phyloP scores from a whole-genome alignment of 768 basidiomycete genomes.

The Serendipita sp. region DNA sequence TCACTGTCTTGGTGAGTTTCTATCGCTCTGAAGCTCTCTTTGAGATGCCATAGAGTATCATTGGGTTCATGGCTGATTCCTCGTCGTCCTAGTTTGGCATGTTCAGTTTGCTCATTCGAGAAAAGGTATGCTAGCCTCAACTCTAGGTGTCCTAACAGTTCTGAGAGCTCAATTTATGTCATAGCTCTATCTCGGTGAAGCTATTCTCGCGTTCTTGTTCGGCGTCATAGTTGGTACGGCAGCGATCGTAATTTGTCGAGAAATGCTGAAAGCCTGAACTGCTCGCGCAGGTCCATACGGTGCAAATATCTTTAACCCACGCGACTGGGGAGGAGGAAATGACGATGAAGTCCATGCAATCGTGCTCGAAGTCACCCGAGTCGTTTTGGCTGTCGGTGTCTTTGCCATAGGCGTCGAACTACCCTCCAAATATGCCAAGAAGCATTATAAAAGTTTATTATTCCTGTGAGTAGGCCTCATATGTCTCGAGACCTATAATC shows the following conservation, averaged over 20 bases:
- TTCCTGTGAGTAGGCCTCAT: constrained; percentile 48
- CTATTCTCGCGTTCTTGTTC: constrained; percentile 86
- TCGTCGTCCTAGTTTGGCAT: constrained; percentile 57
- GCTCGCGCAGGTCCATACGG: constrained; percentile 49
- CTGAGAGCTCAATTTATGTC: neutral
- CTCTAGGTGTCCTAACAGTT: neutral
- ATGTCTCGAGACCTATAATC: constrained; percentile 16
- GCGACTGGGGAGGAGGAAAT: constrained; percentile 40
- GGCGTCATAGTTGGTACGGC: constrained; percentile 59
- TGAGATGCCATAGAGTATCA: neutral
- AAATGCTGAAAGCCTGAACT: constrained; percentile 21
- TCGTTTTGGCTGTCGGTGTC: constrained; percentile 89
- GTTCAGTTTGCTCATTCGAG: constrained; percentile 84
- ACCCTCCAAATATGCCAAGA: constrained; percentile 84
- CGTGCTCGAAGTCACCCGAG: constrained; percentile 79
- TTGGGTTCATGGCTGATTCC: neutral
- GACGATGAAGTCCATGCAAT: constrained; percentile 44
- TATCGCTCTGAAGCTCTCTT: neutral
- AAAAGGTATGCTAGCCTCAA: constrained; percentile 37
- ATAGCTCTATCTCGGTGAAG: constrained; percentile 86
- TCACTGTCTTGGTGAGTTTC: constrained; percentile 4
- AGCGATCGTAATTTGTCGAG: constrained; percentile 20
- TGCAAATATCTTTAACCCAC: constrained; percentile 65
- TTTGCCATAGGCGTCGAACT: constrained; percentile 97
- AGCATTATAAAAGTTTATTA: constrained; percentile 82